phyloP scores from a whole-genome alignment of 2,329 filamentous ascomycete genomes.

The Fusarium burgessii region DNA sequence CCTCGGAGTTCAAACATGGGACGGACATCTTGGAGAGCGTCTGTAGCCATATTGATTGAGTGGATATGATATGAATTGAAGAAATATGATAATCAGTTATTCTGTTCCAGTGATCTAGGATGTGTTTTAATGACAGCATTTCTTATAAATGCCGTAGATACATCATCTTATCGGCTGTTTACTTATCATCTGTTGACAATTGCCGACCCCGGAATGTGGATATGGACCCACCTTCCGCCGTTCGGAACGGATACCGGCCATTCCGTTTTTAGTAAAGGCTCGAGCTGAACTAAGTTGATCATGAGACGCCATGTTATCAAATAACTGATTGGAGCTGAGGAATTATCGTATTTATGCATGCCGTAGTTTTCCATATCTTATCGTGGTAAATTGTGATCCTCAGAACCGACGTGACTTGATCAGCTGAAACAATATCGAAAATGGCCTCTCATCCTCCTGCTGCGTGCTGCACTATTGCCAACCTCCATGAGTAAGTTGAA shows the following conservation, averaged over 20 bases:
- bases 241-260: constrained; percentile 15
- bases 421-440: not conserved
- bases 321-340: not conserved
- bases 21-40: constrained; percentile 27
- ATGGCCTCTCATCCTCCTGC: constrained; percentile 29
- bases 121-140: not conserved
- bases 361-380: not conserved
- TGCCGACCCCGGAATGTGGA: constrained; percentile 3
- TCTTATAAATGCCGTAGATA: not conserved
- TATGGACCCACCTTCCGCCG: constrained; percentile 23
- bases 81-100: not conserved
- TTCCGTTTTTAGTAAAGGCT: constrained; percentile 1
- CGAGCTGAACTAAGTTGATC: not conserved
- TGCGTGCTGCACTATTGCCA: constrained; percentile 17
- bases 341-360: constrained; percentile 9
- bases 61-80: not conserved
- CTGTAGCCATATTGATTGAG: constrained; percentile 5
- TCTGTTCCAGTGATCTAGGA: not conserved
- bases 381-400: not conserved
- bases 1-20: constrained; percentile 50
- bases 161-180: not conserved
- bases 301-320: not conserved
- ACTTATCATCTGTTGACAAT: not conserved
- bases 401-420: not conserved
- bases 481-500: constrained; percentile 13